phyloP scores from a whole-genome alignment of 2,329 filamentous ascomycete genomes.

The Hypomyces perniciosus region DNA sequence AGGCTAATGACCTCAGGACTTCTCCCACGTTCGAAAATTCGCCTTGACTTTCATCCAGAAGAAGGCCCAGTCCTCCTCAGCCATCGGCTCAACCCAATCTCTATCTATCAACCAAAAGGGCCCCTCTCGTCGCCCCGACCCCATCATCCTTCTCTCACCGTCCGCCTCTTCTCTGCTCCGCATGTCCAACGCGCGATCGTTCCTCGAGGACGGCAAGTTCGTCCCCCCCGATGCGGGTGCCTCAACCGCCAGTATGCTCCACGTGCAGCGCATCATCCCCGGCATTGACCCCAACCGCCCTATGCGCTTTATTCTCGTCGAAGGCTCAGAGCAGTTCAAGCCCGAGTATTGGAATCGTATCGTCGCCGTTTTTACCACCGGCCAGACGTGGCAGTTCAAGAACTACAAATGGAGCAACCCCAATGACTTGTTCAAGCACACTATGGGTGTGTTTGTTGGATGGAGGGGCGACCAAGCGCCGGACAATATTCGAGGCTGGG shows the following conservation, averaged over 20 bases:
- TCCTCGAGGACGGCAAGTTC: slow-evolving; percentile 81
- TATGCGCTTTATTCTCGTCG: slow-evolving; percentile 91
- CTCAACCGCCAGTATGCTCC: slow-evolving; percentile 71
- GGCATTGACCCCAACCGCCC: slow-evolving; percentile 63
- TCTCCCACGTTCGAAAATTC: slow-evolving; percentile 85
- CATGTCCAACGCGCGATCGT: slow-evolving; percentile 92
- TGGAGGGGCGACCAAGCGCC: slow-evolving; percentile 82
- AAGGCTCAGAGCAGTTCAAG: slow-evolving; percentile 90
- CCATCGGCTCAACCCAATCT: slow-evolving; percentile 36
- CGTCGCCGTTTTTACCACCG: slow-evolving; percentile 94
- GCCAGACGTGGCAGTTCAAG: slow-evolving; percentile 98
- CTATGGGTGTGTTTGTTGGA: slow-evolving; percentile 81
- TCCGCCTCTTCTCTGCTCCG: slow-evolving; percentile 91
- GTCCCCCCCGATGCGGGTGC: slow-evolving; percentile 66
- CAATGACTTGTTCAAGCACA: slow-evolving; percentile 82
- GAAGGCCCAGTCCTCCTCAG: slow-evolving; percentile 41
- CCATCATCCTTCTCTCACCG: slow-evolving; percentile 94
- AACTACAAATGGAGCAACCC: slow-evolving; percentile 93
- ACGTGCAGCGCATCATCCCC: slow-evolving; percentile 73
- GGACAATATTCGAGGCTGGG: slow-evolving; percentile 74
- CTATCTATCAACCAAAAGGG: slow-evolving; percentile 50
- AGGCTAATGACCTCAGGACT: slow-evolving; percentile 57
- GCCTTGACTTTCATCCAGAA: slow-evolving; percentile 69
- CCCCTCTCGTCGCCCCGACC: slow-evolving; percentile 54
- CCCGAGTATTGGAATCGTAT: slow-evolving; percentile 96